Evolutionary conservation across 768 basidiomycete genomes (phyloP), one percentile per base, ranked within the genome.

Genomic region (Leccinum uliginosum): DNA sequence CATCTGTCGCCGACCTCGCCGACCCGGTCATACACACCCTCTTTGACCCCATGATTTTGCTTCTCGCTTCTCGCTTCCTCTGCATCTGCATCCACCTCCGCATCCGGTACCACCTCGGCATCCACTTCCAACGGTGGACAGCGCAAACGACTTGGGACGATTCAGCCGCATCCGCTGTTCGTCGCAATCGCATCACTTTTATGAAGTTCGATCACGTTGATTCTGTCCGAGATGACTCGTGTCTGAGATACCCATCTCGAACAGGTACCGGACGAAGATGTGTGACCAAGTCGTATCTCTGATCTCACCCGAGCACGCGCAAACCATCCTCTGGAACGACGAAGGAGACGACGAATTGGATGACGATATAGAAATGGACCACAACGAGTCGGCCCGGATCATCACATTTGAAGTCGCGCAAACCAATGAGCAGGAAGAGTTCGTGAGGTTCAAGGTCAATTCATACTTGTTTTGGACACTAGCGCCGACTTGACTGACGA

Each of bases 111-210:
- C 19, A 44, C 32, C 30, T 71, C 50, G 62, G 67, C 7, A 72
- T 78, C 62, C 11, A n/a, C 34, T 1, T 12, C 57, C 8, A 34
- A 26, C 44, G 4, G 46, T 86, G 85, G 84, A 83, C 84, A 0
- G 82, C 86, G 56, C 74, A 80, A 32, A 74, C 69, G 1, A 85
- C 84, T 0, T 86, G 84, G 84, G 65, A 78, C 30, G 82, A 84
- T 63, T 67, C 72, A 14, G 77, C 81, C 0, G 44, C 69, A 6
- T 69, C 76, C 1, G 71, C 80, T 4, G 76, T 83, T 48, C 63
- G 73, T 27, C 75, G 78, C 3, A 86, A 84, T 67, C 74, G 84
- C 6, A 71, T 80, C 3, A 82, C 83, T 0, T 86, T 86, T 61
- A 84, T 85, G 81, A 70, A 85, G 84, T 81, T 67, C 40, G 68